Percentiles rank a stretch among this genome's conserved stretches.
phyloP scores from a whole-genome alignment of 495 filamentous ascomycete genomes.

The Letharia columbiana region DNA sequence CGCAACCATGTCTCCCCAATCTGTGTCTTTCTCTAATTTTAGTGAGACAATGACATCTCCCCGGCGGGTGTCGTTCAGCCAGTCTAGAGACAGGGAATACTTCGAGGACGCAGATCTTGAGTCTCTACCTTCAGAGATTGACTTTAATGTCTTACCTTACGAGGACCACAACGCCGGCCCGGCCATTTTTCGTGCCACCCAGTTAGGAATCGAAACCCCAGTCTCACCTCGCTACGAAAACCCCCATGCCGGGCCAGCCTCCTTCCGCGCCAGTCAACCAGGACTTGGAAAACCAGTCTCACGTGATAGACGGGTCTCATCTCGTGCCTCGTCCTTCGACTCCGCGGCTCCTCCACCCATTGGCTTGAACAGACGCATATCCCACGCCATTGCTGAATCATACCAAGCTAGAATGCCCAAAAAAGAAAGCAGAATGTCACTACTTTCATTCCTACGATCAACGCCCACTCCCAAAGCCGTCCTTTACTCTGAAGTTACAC shows the following conservation, averaged over 20 bases:
- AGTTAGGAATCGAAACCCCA: neutral
- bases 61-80: neutral
- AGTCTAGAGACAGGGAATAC: neutral
- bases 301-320: neutral
- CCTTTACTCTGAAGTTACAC: conserved; percentile 11
- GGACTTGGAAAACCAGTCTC: neutral
- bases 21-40: neutral
- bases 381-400: neutral
- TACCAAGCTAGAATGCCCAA: neutral
- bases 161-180: conserved; percentile 6
- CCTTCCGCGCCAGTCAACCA: neutral
- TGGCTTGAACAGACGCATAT: conserved; percentile 3
- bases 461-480: conserved; percentile 12
- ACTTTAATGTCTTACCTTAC: conserved; percentile 14
- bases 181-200: neutral
- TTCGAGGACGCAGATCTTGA: conserved; percentile 20
- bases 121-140: conserved; percentile 12
- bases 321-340: conserved; percentile 20
- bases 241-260: neutral
- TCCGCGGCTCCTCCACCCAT: conserved; percentile 23
- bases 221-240: conserved; percentile 12
- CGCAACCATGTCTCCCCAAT: conserved; percentile 1
- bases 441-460: conserved; percentile 6
- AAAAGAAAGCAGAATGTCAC: neutral
- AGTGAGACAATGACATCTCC: conserved; percentile 2